Base-by-base conservation (phyloP, 75 land plant species). In the Pseudotsuga menziesii region DNA sequence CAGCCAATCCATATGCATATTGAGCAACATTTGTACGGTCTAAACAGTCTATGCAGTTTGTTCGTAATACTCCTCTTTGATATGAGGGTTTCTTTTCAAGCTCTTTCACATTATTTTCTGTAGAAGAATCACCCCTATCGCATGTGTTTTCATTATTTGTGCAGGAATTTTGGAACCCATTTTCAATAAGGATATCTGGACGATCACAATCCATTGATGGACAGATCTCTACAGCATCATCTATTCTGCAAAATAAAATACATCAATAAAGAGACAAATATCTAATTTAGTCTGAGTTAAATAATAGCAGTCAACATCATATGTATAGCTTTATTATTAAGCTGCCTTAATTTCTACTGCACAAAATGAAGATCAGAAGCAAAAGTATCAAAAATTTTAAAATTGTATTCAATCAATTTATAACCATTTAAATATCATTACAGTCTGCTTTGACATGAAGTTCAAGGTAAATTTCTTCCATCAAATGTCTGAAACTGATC, bases 31-130 rank as follows among this genome's bases (percentile, higher is more conserved):
- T 86, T 61, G 95, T 90, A 54, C 95, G 92, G 66, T 92, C 95
- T 60, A 92, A 73, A 78, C 95, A 92, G 73, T 92, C 95, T 61
- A 92, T 92, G 76, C 95, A 92, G 73, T 92, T 92, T 66, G 95
- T 91, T 56, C 95, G 79, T 56, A 92, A 82, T 32, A 92, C 93
- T 16, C 94, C 94, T 22, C 39, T 88, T 72, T 90, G 92, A 59
- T 83, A 72, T 73, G 75, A 75, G 2, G 80, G 60, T 41, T 22
- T 59, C 74, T 75, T 79, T 69, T 35, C 23, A 9, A 69, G 11
- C 13, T 8, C 44, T n/a, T 69, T n/a, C 52, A 20, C 72, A 20
- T 69, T 69, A 36, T 48, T 48, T 48, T 12, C 54, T 0, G 12
- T 48, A 48, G 9, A 48, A 48, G 54, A 11, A 48, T 48, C 12